Evolutionary conservation across 139 green algal species (phyloP).

Genomic region (Protoeuglena noctilucae): DNA sequence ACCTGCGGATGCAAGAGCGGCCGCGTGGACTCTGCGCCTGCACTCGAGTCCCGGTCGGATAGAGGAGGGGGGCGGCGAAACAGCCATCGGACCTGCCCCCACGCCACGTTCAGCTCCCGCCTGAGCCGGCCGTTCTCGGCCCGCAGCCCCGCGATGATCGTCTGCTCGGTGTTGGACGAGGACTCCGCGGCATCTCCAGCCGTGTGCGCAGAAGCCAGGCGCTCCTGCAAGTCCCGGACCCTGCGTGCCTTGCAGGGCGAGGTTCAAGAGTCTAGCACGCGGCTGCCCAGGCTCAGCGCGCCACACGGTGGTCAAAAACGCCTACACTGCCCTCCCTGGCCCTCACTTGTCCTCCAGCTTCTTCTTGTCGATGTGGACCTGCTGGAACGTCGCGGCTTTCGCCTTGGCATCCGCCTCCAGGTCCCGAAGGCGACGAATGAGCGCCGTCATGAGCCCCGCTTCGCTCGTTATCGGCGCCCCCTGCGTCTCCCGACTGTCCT

Average conservation of each 20-base stretch:
- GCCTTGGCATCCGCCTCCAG: background rate
- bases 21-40: background rate
- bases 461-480: too few relatives aligned
- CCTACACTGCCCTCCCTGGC: background rate
- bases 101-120: background rate
- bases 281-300: background rate
- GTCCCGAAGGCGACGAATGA: background rate
- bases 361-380: background rate
- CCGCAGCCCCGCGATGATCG: background rate
- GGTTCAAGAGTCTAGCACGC: background rate
- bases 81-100: background rate
- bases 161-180: too few relatives aligned
- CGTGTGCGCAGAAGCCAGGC: background rate
- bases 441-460: too few relatives aligned
- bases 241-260: too few relatives aligned
- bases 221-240: background rate
- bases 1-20: background rate
- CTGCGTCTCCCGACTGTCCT: too few relatives aligned
- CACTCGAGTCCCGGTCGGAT: too few relatives aligned
- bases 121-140: background rate
- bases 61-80: background rate
- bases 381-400: background rate
- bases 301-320: background rate
- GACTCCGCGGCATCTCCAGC: background rate
- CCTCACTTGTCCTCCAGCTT: background rate